Base-by-base conservation (phyloP, 1,139 yeast genomes). In the Pichia terricola region DNA sequence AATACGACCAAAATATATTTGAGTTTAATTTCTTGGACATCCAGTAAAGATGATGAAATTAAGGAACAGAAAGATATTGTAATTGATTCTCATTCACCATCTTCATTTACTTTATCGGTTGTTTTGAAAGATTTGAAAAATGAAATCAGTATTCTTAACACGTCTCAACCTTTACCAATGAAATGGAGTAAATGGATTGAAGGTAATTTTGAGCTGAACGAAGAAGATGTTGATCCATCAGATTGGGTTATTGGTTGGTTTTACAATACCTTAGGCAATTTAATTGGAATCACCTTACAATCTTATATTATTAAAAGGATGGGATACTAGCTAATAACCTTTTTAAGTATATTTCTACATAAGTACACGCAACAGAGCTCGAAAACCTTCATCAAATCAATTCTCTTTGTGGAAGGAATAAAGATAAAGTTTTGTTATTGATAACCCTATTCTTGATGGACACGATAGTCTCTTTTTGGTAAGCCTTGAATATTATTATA, bases 201-300 rank as follows among this genome's bases (percentile, higher is more conserved):
- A 55, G 81, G 71, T 7, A 16, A 11, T 34, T 68, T 87, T 28
- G 81, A 80, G 39, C 55, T 40, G 45, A 63, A 55, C 27, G 64
- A 59, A 4, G 54, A 56, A 4, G 38, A 35, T 26, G 75, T 88
- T 37, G 95, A 89, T 61, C 96, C 97, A 10, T 72, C 87, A 43
- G 95, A 86, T 52, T 91, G 98, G 98, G 94, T 91, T n/a, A 73
- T 77, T 43, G 91, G 79, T 48, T 89, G 97, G 97, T 74, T 91
- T 37, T 82, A 77, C 56, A 86, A 84, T 53, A 94, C 95, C 0
- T 69, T 91, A 45, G 78, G 79, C 32, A 71, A 88, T 52, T 72
- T 88, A 33, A 75, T 89, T 50, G 97, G 96, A 8, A 82, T 86
- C 1, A 68, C 86, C 35, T 95, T 96, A 1, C 98, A 91, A 62